Conservation (phyloP, 2,329 filamentous ascomycete genomes). For the Paecilomyces niveus region DNA sequence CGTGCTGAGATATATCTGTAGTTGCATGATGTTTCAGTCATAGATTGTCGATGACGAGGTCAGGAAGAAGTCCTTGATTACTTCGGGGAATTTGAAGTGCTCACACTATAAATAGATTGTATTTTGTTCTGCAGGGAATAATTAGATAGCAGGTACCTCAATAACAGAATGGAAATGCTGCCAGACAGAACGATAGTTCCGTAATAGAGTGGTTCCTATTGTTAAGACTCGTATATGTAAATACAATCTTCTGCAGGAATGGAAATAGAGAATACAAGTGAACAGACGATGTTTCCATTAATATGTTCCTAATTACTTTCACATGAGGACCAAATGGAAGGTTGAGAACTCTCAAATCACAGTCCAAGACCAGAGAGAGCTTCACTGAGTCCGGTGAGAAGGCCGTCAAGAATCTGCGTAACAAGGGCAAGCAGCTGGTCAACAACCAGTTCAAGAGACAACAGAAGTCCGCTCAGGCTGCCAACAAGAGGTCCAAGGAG, state of each 20-base stretch:
- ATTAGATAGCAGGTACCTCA: not conserved
- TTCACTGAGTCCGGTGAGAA: conserved; percentile 1
- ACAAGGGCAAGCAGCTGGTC: conserved; percentile 6
- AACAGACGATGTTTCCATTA: not conserved
- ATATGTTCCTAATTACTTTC: not conserved
- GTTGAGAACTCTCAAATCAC: not conserved
- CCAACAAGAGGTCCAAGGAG: conserved; percentile 7
- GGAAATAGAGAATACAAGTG: not conserved
- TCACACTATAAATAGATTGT: no score
- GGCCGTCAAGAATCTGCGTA: conserved; percentile 4
- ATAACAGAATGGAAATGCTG: no score
- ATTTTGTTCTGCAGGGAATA: no score
- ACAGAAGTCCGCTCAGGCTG: conserved; percentile 4
- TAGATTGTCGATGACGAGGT: no score
- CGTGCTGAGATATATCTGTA: no score
- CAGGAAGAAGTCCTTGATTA: no score
- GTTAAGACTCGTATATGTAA: not conserved
- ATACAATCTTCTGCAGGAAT: not conserved
- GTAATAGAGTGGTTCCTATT: not conserved
- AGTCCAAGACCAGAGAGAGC: conserved; percentile 6
- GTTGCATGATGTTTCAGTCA: no score
- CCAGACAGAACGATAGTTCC: no score
- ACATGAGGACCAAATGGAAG: not conserved
- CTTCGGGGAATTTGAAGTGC: no score
- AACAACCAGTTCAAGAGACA: conserved; percentile 5